phyloP scores from a whole-genome alignment of 1,284 basidiomycete genomes.

The Puccinia triticina region DNA sequence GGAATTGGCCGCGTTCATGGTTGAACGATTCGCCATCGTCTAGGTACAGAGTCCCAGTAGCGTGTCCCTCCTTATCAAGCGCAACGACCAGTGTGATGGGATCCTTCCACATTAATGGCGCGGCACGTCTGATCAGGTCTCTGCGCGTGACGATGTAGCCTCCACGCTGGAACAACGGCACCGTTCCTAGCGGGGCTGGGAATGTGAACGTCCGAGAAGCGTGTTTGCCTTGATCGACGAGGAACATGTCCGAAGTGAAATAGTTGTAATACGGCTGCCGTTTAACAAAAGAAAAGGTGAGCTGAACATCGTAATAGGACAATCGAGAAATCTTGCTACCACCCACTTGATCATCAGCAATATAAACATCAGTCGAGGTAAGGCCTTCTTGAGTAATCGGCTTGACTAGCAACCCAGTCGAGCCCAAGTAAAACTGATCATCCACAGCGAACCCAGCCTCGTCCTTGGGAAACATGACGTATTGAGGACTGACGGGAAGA shows the following conservation, averaged over 20 bases:
- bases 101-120: conserved; percentile 83
- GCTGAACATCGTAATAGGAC: not conserved
- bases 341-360: conserved; percentile 78
- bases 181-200: conserved; percentile 73
- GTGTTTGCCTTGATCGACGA: conserved; percentile 7
- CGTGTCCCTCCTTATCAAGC: conserved; percentile 69
- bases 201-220: conserved; percentile 68
- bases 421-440: conserved; percentile 91
- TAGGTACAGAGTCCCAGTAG: conserved; percentile 84
- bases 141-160: conserved; percentile 85
- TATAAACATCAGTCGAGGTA: conserved; percentile 75
- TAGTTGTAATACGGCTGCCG: conserved; percentile 90
- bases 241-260: conserved; percentile 65
- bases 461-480: conserved; percentile 87
- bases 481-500: conserved; percentile 75
- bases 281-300: not conserved
- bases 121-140: conserved; percentile 81
- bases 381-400: conserved; percentile 79
- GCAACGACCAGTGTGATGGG: conserved; percentile 91
- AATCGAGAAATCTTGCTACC: not conserved
- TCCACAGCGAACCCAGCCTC: conserved; percentile 81
- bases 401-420: conserved; percentile 85
- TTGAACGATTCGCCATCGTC: conserved; percentile 89
- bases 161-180: conserved; percentile 88
- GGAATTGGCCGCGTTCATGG: conserved; percentile 75